These are phyloP conservation scores for Phyllosticta citribraziliensis DNA, from an alignment of 2,329 filamentous ascomycete species.

Conservation along the genomic window DNA sequence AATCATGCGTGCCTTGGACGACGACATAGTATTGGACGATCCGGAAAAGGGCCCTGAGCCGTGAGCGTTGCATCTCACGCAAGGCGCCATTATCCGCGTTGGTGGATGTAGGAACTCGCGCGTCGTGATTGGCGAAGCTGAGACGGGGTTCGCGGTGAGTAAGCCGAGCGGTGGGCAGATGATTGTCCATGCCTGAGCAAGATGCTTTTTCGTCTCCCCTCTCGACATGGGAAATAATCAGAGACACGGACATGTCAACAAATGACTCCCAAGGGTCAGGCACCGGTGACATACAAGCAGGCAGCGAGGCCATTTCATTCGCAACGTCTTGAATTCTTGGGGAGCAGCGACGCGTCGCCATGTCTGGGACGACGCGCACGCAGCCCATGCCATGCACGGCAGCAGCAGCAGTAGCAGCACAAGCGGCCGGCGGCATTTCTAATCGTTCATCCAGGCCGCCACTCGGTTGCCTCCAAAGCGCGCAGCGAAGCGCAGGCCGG, in stretches of 20 bases:
- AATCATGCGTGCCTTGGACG: neutral
- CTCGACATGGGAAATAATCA: neutral
- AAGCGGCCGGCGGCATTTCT: neutral
- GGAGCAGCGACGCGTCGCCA: neutral
- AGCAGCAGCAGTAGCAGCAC: neutral
- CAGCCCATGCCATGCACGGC: neutral
- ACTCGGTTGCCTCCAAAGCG: constrained; percentile 78
- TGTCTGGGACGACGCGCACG: constrained; percentile 1
- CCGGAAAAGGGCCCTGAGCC: neutral
- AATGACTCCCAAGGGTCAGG: constrained; percentile 1
- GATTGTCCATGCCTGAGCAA: neutral
- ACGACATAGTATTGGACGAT: neutral
- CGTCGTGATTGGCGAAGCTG: constrained; percentile 5
- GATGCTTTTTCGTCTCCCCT: neutral
- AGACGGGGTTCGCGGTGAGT: constrained; percentile 6
- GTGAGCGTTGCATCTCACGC: neutral
- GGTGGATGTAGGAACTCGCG: constrained; percentile 9
- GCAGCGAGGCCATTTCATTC: constrained; percentile 3
- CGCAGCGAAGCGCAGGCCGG: constrained; percentile 75
- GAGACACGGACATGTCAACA: neutral
- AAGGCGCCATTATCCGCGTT: constrained; percentile 6
- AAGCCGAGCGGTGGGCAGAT: constrained; percentile 5
- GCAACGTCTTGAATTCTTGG: neutral
- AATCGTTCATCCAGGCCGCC: constrained; percentile 79
- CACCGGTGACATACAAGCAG: constrained; percentile 1